Conservation (phyloP, 148 eudicot genomes). For the Nepenthes mirabilis region DNA sequence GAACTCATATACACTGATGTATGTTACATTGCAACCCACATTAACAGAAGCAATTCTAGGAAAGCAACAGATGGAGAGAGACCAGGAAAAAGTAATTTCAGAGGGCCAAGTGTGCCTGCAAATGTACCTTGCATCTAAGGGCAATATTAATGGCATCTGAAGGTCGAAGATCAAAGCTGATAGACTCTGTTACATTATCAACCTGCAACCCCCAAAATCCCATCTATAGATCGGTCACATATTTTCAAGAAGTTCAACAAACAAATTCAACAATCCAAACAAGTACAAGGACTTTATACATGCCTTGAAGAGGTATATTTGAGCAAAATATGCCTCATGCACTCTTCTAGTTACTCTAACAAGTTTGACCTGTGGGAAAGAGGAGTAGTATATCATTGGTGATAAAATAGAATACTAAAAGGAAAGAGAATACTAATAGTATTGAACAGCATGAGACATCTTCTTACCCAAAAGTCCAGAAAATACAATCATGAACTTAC, state of each 20-base stretch:
- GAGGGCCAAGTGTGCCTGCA: neutral
- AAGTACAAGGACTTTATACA: neutral
- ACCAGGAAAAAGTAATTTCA: neutral
- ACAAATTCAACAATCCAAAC: neutral
- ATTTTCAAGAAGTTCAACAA: neutral
- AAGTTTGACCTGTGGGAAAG: slow-evolving; percentile 61
- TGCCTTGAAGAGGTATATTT: slow-evolving; percentile 68
- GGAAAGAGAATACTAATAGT: neutral
- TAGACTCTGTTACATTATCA: slow-evolving; percentile 51
- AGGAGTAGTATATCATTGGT: neutral
- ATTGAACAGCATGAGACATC: neutral
- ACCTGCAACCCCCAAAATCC: slow-evolving; percentile 23
- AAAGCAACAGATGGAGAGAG: neutral
- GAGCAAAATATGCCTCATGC: slow-evolving; percentile 88
- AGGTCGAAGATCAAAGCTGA: slow-evolving; percentile 88
- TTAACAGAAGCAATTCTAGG: neutral
- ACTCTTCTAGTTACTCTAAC: slow-evolving; percentile 93
- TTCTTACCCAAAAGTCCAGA: neutral
- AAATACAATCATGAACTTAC: slow-evolving; percentile 27
- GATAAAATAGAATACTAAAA: too few relatives aligned
- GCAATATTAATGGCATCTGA: slow-evolving; percentile 98
- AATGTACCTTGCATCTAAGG: slow-evolving; percentile 88
- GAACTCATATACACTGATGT: too few relatives aligned
- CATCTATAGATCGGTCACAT: neutral
- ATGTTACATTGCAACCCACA: too few relatives aligned